phyloP scores from a whole-genome alignment of 2,329 filamentous ascomycete genomes.

The Pseudonectria foliicola region DNA sequence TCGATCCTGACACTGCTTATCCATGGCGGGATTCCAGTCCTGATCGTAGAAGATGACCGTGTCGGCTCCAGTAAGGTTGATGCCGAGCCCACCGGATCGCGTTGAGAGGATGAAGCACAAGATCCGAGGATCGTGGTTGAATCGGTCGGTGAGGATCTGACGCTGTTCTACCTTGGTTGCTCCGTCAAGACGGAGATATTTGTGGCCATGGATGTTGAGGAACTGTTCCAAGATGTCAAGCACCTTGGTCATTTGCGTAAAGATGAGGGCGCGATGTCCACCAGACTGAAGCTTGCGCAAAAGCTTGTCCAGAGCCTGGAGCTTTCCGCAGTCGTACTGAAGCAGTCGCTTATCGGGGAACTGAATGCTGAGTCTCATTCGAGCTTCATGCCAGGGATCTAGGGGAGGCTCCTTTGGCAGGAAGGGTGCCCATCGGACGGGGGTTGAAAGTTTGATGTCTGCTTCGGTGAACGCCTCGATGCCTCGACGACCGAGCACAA shows the following conservation, averaged over 20 bases:
- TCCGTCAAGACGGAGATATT: constrained; percentile 94
- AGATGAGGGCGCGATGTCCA: constrained; percentile 91
- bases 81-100: constrained; percentile 86
- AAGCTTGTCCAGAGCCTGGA: constrained; percentile 81
- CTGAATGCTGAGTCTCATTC: constrained; percentile 87
- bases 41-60: constrained; percentile 99
- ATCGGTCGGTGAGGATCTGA: constrained; percentile 90
- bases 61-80: constrained; percentile 94
- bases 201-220: constrained; percentile 94
- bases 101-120: constrained; percentile 93
- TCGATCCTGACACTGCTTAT: constrained; percentile 97
- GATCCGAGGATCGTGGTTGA: constrained; percentile 91
- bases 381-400: constrained; percentile 89
- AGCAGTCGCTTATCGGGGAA: constrained; percentile 95
- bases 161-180: constrained; percentile 93
- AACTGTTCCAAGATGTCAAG: constrained; percentile 97
- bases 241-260: constrained; percentile 99
- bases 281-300: constrained; percentile 81
- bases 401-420: constrained; percentile 48
- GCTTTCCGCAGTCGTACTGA: constrained; percentile 95
- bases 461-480: constrained; percentile 50
- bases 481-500: constrained; percentile 57
- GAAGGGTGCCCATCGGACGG: constrained; percentile 48
- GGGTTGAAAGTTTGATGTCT: constrained; percentile 51
- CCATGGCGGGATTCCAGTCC: constrained; percentile 99